Percentiles rank a stretch among this genome's conserved stretches.
phyloP scores from a whole-genome alignment of 768 basidiomycete species.

The Tricholoma hemisulphureum region DNA sequence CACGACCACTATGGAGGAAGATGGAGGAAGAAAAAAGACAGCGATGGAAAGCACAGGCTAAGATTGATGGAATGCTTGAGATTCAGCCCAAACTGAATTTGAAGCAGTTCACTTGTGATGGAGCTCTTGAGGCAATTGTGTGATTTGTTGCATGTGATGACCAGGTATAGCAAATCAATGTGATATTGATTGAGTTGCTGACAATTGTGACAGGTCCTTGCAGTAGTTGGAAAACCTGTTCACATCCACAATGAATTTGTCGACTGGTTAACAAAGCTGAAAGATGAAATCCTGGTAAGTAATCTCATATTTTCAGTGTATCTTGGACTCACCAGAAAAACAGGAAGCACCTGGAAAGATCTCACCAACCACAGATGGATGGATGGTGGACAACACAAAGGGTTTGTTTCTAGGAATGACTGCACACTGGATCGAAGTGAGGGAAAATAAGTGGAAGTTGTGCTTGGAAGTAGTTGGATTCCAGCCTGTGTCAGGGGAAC shows the following conservation, averaged over 20 bases:
- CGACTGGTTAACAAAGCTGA: background rate
- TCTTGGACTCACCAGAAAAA: conserved; percentile 8
- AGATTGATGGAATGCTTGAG: conserved; percentile 2
- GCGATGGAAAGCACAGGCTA: background rate
- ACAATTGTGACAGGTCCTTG: conserved; percentile 1
- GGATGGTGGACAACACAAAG: conserved; percentile 19
- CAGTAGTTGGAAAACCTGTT: conserved; percentile 5
- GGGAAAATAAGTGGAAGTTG: conserved; percentile 20
- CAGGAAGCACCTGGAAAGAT: conserved; percentile 20
- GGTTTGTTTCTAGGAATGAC: conserved; percentile 18
- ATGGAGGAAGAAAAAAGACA: background rate
- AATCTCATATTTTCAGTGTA: conserved; percentile 11
- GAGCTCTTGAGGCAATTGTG: background rate
- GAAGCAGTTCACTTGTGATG: background rate
- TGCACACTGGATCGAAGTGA: conserved; percentile 22
- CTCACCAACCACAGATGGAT: conserved; percentile 18
- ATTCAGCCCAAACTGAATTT: background rate
- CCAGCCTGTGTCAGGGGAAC: background rate
- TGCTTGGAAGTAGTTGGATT: conserved; percentile 21
- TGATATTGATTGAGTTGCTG: background rate
- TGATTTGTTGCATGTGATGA: background rate
- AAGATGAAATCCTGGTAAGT: conserved; percentile 12
- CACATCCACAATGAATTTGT: conserved; percentile 20
- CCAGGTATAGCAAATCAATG: background rate
- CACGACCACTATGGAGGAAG: background rate